phyloP scores from a whole-genome alignment of 768 basidiomycete genomes.

The Panellus pusillus region DNA sequence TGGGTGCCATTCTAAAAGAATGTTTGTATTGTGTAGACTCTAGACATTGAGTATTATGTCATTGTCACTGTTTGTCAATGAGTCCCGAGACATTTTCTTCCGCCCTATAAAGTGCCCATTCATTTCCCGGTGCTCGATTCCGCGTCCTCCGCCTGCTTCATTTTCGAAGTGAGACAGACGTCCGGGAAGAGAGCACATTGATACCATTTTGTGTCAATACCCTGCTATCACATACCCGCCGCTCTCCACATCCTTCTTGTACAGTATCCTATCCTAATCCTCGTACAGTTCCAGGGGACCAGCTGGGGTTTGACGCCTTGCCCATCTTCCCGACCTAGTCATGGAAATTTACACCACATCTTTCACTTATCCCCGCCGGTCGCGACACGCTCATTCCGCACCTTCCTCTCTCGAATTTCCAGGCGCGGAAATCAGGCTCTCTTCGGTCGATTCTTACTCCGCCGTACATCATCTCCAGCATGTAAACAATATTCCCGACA shows the following conservation, averaged over 20 bases:
- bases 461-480: conserved; percentile 43
- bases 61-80: conserved; percentile 27
- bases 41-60: conserved; percentile 27
- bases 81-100: conserved; percentile 18
- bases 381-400: conserved; percentile 65
- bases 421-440: conserved; percentile 45
- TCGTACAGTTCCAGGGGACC: conserved; percentile 15
- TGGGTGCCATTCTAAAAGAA: conserved; percentile 13
- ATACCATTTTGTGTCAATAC: conserved; percentile 58
- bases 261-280: conserved; percentile 24
- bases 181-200: conserved; percentile 39
- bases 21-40: conserved; percentile 1
- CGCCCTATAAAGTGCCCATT: conserved; percentile 24
- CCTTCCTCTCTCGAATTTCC: conserved; percentile 66
- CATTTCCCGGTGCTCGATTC: conserved; percentile 23
- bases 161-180: conserved; percentile 28
- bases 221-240: conserved; percentile 44
- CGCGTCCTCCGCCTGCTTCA: conserved; percentile 32
- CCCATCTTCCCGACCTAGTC: conserved; percentile 24
- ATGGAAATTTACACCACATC: conserved; percentile 98
- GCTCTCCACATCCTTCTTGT: conserved; percentile 19
- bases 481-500: conserved; percentile 35
- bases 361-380: conserved; percentile 87
- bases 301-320: conserved; percentile 11
- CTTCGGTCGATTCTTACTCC: conserved; percentile 41